Conservation (phyloP, 805 yeast species). For the Brettanomyces nanus region DNA sequence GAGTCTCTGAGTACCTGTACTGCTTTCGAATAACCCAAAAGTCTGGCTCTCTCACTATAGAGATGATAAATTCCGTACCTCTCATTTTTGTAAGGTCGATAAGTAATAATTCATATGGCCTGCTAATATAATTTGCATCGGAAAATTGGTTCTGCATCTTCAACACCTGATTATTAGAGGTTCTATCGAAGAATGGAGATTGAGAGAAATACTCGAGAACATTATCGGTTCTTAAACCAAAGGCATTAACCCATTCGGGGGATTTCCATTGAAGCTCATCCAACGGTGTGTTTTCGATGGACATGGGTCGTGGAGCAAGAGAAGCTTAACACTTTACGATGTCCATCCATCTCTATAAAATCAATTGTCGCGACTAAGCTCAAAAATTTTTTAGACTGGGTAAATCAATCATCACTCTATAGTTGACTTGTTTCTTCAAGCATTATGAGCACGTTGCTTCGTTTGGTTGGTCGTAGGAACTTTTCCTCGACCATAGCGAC, state of each 20-base stretch:
- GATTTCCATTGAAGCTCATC: slow-evolving; percentile 96
- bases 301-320: slow-evolving; percentile 7
- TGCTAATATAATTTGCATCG: slow-evolving; percentile 30
- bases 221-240: slow-evolving; percentile 80
- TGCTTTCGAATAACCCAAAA: slow-evolving; percentile 90
- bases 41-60: slow-evolving; percentile 76
- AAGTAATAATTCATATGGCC: slow-evolving; percentile 24
- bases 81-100: slow-evolving; percentile 64
- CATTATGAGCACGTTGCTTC: too few relatives aligned
- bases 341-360: too few relatives aligned
- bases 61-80: slow-evolving; percentile 80
- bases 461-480: too few relatives aligned
- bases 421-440: too few relatives aligned
- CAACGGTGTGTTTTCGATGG: slow-evolving; percentile 30
- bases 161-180: slow-evolving; percentile 88
- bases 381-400: too few relatives aligned
- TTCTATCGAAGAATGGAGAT: slow-evolving; percentile 91
- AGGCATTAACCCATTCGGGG: slow-evolving; percentile 93
- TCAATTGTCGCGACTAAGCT: too few relatives aligned
- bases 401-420: too few relatives aligned
- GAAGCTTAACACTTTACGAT: too few relatives aligned
- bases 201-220: slow-evolving; percentile 89
- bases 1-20: slow-evolving; percentile 45
- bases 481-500: slow-evolving; percentile 8
- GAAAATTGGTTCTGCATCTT: slow-evolving; percentile 93